Evolutionary conservation across 169 alveolate genomes (phyloP).

Genomic region (Plasmodium knowlesi): DNA sequence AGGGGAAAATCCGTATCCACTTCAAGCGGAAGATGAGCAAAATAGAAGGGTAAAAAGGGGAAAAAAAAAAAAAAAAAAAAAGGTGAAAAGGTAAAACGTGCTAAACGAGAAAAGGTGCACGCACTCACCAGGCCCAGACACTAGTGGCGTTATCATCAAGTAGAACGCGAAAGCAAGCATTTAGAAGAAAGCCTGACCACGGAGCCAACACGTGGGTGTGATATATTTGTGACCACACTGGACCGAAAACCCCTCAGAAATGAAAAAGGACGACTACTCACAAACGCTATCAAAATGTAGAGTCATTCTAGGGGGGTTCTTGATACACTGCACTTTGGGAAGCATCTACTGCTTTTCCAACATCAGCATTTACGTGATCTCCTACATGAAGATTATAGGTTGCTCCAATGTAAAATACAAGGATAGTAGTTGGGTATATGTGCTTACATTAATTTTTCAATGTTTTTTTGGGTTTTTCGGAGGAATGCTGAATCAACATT

Average conservation of each 20-base stretch:
- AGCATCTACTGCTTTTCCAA: slow-evolving; percentile 79
- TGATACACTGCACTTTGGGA: slow-evolving; percentile 73
- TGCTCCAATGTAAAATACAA: slow-evolving; percentile 70
- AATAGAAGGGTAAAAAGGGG: neutral
- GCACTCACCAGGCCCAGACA: neutral
- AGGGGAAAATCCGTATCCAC: neutral
- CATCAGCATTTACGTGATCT: slow-evolving; percentile 78
- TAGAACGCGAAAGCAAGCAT: neutral
- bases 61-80: neutral
- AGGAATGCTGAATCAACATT: slow-evolving; percentile 58
- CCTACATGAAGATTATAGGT: slow-evolving; percentile 81
- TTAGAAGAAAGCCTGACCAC: neutral
- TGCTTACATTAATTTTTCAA: slow-evolving; percentile 48
- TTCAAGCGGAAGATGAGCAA: neutral
- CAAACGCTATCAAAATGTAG: slow-evolving; percentile 24
- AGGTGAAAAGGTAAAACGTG: neutral
- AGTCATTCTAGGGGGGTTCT: slow-evolving; percentile 69
- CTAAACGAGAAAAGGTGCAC: neutral
- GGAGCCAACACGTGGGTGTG: neutral
- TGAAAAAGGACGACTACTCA: slow-evolving; percentile 38
- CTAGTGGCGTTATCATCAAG: neutral
- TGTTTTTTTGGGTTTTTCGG: slow-evolving; percentile 74
- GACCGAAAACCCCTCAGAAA: neutral
- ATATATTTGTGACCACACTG: neutral
- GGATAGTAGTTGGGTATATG: slow-evolving; percentile 75